Evolutionary conservation across 192 early-diverging fungal genomes (phyloP).

Genomic region (Linnemannia hyalina): DNA sequence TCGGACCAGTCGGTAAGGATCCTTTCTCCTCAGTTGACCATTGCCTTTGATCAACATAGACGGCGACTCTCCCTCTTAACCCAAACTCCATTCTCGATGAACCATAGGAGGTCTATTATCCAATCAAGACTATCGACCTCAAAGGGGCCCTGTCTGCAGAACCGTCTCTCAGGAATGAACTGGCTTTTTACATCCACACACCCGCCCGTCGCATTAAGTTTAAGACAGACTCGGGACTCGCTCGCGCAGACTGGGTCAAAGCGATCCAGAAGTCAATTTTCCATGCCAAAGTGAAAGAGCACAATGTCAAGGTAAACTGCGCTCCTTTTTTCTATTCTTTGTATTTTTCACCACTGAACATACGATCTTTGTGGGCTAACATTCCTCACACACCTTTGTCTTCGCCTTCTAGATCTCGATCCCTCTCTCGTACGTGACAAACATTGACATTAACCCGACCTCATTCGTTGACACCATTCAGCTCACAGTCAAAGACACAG

Average conservation of each 20-base stretch:
- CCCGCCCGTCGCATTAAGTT: slow-evolving; percentile 61
- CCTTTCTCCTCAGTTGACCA: not conserved
- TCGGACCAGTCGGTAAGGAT: slow-evolving; percentile 61
- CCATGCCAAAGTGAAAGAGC: slow-evolving; percentile 67
- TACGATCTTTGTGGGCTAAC: not conserved
- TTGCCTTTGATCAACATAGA: not conserved
- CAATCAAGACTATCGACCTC: slow-evolving; percentile 68
- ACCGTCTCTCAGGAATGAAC: slow-evolving; percentile 49
- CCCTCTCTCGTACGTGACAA: slow-evolving; percentile 64
- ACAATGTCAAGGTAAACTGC: slow-evolving; percentile 61
- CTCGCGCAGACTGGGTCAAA: slow-evolving; percentile 72
- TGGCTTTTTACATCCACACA: slow-evolving; percentile 62
- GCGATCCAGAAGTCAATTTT: slow-evolving; percentile 69
- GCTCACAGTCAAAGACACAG: slow-evolving; percentile 63
- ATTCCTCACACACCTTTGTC: not conserved
- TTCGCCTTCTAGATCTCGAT: slow-evolving; percentile 54
- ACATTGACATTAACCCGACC: slow-evolving; percentile 60
- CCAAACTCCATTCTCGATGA: not conserved
- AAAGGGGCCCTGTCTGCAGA: slow-evolving; percentile 65
- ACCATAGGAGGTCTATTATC: slow-evolving; percentile 66
- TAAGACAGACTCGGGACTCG: slow-evolving; percentile 68
- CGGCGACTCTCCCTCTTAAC: not conserved
- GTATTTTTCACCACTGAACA: not conserved
- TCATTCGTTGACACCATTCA: slow-evolving; percentile 65
- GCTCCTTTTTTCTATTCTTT: not conserved